A percentile compares a stretch with the other conserved stretches of the same genome.
Evolutionary conservation across 257 asterid species (phyloP).

Genomic region (Salvia splendens): DNA sequence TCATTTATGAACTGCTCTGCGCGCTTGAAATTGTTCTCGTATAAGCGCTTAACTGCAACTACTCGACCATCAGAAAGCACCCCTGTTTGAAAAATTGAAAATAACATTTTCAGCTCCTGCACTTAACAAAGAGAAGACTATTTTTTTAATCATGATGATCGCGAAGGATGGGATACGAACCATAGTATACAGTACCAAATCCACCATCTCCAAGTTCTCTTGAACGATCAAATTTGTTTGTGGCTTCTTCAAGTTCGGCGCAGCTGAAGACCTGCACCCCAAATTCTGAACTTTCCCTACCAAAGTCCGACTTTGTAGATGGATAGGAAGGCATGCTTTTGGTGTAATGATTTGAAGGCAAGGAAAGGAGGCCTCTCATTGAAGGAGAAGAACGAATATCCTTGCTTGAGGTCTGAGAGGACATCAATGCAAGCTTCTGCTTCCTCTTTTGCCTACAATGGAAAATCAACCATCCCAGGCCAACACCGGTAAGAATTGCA

Average conservation of each 20-base stretch:
- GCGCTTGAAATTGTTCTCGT: constrained; percentile 70
- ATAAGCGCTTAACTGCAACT: constrained; percentile 76
- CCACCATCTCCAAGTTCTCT: constrained; percentile 88
- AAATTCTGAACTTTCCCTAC: constrained; percentile 37
- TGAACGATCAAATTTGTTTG: constrained; percentile 55
- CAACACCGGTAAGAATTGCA: constrained; percentile 58
- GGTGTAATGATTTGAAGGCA: constrained; percentile 43
- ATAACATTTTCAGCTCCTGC: not conserved
- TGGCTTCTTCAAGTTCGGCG: constrained; percentile 77
- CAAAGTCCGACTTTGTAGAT: constrained; percentile 46
- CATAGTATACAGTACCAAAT: constrained; percentile 76
- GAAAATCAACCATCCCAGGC: constrained; percentile 57
- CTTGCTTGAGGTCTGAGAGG: constrained; percentile 36
- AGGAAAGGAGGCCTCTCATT: constrained; percentile 41
- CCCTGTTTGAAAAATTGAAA: constrained; percentile 42
- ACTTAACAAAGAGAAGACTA: not conserved
- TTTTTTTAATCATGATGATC: not conserved
- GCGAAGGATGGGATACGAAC: constrained; percentile 32
- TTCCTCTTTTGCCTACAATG: constrained; percentile 52
- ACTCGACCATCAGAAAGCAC: constrained; percentile 68
- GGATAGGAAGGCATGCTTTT: constrained; percentile 49
- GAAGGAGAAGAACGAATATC: constrained; percentile 44
- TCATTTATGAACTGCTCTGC: constrained; percentile 81
- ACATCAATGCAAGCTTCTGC: constrained; percentile 34
- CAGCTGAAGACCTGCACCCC: constrained; percentile 70